A percentile compares a stretch with the other conserved stretches of the same genome.
phyloP scores from a whole-genome alignment of 192 early-diverging fungal genomes.

The Mortierella claussenii region DNA sequence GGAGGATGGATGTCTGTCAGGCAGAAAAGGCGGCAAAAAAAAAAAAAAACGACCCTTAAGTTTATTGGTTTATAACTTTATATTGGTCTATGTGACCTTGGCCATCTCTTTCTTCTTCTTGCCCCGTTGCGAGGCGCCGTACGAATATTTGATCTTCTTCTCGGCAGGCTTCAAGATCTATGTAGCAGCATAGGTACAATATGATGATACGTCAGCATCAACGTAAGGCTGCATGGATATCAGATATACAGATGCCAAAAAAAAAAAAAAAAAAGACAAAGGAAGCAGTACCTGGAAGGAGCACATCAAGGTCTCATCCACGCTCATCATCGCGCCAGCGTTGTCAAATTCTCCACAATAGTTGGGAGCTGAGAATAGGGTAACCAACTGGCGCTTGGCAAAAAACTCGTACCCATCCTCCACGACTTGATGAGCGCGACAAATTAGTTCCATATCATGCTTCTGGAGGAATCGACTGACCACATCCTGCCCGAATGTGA shows the following conservation, averaged over 20 bases:
- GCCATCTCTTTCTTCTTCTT: constrained; percentile 67
- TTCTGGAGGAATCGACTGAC: constrained; percentile 94
- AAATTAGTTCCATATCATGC: constrained; percentile 97
- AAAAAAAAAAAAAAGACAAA: background rate
- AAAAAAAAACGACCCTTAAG: background rate
- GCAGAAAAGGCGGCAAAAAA: background rate
- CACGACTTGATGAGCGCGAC: constrained; percentile 98
- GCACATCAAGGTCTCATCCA: constrained; percentile 89
- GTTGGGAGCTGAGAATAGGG: constrained; percentile 96
- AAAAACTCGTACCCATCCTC: constrained; percentile 99
- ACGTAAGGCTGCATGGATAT: no score
- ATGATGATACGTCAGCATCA: no score
- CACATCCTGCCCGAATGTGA: constrained; percentile 97
- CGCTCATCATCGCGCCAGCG: constrained; percentile 92
- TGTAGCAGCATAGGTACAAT: no score
- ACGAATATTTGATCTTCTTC: constrained; percentile 85
- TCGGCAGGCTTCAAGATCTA: constrained; percentile 97
- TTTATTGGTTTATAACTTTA: background rate
- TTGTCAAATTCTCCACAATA: constrained; percentile 97
- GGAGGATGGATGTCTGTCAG: constrained; percentile 20
- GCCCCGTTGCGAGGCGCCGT: constrained; percentile 78
- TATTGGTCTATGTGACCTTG: constrained; percentile 15
- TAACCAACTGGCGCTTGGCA: constrained; percentile 95
- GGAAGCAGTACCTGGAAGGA: constrained; percentile 76
- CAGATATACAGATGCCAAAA: no score